Evolutionary conservation across 2,329 filamentous ascomycete genomes (phyloP).

Genomic region (Lachnellula occidentalis): DNA sequence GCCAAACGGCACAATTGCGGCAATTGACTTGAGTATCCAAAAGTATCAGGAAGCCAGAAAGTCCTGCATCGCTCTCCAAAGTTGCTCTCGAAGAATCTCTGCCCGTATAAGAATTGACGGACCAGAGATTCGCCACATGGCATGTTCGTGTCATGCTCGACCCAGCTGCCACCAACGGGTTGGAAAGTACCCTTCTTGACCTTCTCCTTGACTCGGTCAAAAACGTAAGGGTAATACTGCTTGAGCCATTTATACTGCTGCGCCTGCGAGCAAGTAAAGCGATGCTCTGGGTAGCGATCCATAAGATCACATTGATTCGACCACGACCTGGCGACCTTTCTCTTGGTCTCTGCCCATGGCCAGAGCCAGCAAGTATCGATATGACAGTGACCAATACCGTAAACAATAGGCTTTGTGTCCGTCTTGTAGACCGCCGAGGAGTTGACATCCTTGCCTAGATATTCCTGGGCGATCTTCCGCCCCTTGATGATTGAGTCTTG

Average conservation of each 20-base stretch:
- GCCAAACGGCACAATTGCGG: conserved; percentile 89
- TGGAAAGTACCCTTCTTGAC: conserved; percentile 88
- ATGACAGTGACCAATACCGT: conserved; percentile 90
- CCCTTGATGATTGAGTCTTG: conserved; percentile 72
- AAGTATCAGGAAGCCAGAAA: conserved; percentile 98
- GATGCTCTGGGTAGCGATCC: conserved; percentile 89
- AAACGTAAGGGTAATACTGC: conserved; percentile 79
- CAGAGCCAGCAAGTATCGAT: conserved; percentile 98
- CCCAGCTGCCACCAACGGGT: conserved; percentile 95
- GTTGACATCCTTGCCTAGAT: conserved; percentile 75
- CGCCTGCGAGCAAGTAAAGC: conserved; percentile 88
- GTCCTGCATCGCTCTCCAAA: conserved; percentile 86
- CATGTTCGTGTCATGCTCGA: conserved; percentile 97
- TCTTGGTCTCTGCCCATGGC: conserved; percentile 97
- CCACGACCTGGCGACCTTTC: conserved; percentile 94
- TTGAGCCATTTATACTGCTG: conserved; percentile 99
- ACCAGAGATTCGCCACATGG: conserved; percentile 92
- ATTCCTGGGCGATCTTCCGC: conserved; percentile 76
- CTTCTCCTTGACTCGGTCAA: conserved; percentile 85
- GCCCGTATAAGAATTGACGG: conserved; percentile 91
- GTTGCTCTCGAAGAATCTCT: conserved; percentile 87
- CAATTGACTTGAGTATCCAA: conserved; percentile 92
- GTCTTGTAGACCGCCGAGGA: conserved; percentile 78
- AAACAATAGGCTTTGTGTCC: conserved; percentile 70
- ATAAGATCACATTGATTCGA: conserved; percentile 94